phyloP scores from a whole-genome alignment of 2,329 filamentous ascomycete species.

The Ophiosphaerella herpotricha region DNA sequence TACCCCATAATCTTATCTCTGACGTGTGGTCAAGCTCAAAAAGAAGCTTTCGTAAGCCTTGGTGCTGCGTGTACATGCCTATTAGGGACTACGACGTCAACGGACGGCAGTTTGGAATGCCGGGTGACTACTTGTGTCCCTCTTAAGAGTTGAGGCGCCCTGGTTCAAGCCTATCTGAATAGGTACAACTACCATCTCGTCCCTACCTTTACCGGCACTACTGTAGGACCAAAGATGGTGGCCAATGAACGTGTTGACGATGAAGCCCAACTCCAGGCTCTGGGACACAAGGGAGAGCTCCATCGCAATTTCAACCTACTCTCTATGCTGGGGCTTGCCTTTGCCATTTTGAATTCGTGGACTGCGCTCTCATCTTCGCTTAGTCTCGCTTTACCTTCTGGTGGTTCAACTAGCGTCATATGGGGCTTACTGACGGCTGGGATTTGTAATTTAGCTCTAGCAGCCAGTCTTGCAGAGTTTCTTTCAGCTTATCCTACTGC shows the following conservation, averaged over 20 bases:
- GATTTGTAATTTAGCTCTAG: conserved; percentile 71
- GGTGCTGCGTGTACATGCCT: conserved; percentile 8
- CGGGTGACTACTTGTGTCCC: neutral
- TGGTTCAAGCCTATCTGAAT: no score
- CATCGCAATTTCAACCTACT: conserved; percentile 62
- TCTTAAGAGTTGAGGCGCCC: neutral
- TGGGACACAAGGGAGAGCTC: conserved; percentile 64
- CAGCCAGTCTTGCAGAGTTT: conserved; percentile 72
- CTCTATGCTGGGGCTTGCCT: conserved; percentile 66
- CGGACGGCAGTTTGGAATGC: conserved; percentile 5
- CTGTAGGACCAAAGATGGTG: conserved; percentile 21
- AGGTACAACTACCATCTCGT: neutral
- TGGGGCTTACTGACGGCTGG: conserved; percentile 66
- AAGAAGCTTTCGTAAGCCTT: conserved; percentile 14
- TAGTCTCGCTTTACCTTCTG: conserved; percentile 68
- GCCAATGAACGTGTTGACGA: conserved; percentile 28
- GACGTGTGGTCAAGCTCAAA: conserved; percentile 13
- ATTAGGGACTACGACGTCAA: conserved; percentile 11
- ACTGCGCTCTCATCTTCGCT: conserved; percentile 64
- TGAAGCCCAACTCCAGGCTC: conserved; percentile 41
- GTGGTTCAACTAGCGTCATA: conserved; percentile 71
- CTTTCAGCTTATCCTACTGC: conserved; percentile 65
- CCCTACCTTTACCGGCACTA: neutral
- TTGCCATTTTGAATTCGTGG: conserved; percentile 68
- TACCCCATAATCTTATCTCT: no score